Evolutionary conservation across 176 grass and related monocot genomes (phyloP), one percentile per base, ranked within the genome.

Genomic region (Raddia guianensis): DNA sequence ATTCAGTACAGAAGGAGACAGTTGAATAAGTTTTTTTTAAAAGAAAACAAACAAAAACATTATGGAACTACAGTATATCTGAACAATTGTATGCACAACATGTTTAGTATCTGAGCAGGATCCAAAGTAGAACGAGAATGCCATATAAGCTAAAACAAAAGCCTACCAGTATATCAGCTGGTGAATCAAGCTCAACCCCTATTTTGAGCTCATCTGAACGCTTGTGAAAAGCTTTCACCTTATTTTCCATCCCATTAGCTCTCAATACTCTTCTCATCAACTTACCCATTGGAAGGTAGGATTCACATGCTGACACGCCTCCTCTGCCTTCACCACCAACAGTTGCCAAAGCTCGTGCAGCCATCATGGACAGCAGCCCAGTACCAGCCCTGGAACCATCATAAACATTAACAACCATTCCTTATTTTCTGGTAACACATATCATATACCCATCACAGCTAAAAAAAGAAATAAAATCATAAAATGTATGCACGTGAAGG

Each of bases 221-320:
- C 85, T 91, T 94, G 13, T 86, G 86, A 67, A 91, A 91, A 32
- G 95, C 27, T 20, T 86, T 95, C 11, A 98, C 77, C 74, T 87
- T 95, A 15, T 83, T 85, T 67, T 93, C 86, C 92, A 98, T 91
- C 58, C 76, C 56, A 83, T 98, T 98, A 45, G 66, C 62, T 68
- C 80, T 81, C 43, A 98, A 72, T 44, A 95, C 95, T 66, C 53
- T 94, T 18, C 88, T 83, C 89, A 89, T 84, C 46, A 98, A 53
- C 80, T 98, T 98, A 53, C 90, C 92, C 92, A 98, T 98, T 9
- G 92, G 95, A 80, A 98, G 88, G 75, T 95, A 93, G 12, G 95
- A 93, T 65, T 98, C 95, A 58, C 92, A 95, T 44, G 92, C 92
- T 44, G 90, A 87, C 42, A 98, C 84, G 0, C 42, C 71, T 18